These are phyloP conservation scores for Nicotiana obtusifolia DNA, from an alignment of 257 asterid species.

Conservation along the genomic window DNA sequence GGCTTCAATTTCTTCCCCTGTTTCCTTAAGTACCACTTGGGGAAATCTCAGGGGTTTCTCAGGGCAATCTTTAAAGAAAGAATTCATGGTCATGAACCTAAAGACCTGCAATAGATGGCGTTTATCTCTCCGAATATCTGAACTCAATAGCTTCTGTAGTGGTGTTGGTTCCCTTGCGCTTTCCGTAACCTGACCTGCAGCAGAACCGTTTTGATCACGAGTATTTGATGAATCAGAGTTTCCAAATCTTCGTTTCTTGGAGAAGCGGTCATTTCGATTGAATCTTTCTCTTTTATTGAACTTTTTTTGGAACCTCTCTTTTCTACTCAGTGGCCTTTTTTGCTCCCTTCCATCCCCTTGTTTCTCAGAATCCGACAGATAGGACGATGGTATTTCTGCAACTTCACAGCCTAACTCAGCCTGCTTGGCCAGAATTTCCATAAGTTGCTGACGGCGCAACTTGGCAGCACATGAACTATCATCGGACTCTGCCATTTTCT, in stretches of 20 bases:
- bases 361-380: conserved; percentile 65
- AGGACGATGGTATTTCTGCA: conserved; percentile 83
- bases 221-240: conserved; percentile 21
- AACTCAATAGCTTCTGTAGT: conserved; percentile 57
- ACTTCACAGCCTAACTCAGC: conserved; percentile 94
- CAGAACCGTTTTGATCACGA: conserved; percentile 19
- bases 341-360: conserved; percentile 29
- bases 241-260: conserved; percentile 34
- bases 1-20: conserved; percentile 23
- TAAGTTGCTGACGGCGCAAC: conserved; percentile 88
- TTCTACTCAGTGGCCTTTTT: conserved; percentile 33
- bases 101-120: conserved; percentile 66
- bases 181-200: conserved; percentile 13
- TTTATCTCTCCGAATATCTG: conserved; percentile 68
- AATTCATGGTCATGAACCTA: conserved; percentile 79
- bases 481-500: conserved; percentile 36
- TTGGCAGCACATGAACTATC: conserved; percentile 39
- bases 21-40: conserved; percentile 43
- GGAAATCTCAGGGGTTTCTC: conserved; percentile 59
- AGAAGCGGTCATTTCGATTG: conserved; percentile 35
- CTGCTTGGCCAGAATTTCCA: conserved; percentile 85
- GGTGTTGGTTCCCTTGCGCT: conserved; percentile 53
- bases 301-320: conserved; percentile 49
- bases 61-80: conserved; percentile 54
- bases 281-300: conserved; percentile 52